phyloP scores from a whole-genome alignment of 2,329 filamentous ascomycete species.

The Geosmithia flava region DNA sequence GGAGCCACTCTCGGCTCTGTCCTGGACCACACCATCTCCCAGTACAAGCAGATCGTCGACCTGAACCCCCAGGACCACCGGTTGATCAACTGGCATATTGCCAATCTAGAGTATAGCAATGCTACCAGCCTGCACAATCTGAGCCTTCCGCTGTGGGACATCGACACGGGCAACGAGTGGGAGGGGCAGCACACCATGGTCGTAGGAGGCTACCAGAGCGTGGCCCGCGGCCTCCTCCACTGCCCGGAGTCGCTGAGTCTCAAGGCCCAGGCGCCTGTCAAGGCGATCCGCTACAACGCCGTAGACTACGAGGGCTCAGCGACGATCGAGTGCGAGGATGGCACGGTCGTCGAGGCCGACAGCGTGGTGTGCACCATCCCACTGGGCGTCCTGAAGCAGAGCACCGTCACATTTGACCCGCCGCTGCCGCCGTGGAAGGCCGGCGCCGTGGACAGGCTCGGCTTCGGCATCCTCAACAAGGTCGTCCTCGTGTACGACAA shows the following conservation, averaged over 20 bases:
- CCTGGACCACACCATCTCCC: constrained; percentile 79
- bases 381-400: constrained; percentile 81
- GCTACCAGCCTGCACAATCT: constrained; percentile 78
- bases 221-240: constrained; percentile 75
- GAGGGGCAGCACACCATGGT: constrained; percentile 91
- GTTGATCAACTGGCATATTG: constrained; percentile 94
- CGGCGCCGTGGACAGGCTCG: constrained; percentile 69
- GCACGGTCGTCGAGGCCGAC: constrained; percentile 69
- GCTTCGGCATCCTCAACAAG: constrained; percentile 92
- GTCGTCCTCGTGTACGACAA: constrained; percentile 81
- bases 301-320: constrained; percentile 33
- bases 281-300: constrained; percentile 53
- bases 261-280: constrained; percentile 59
- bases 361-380: constrained; percentile 84
- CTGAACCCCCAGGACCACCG: constrained; percentile 78
- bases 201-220: constrained; percentile 83
- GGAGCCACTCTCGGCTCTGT: constrained; percentile 77
- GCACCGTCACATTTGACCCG: constrained; percentile 73
- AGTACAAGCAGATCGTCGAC: constrained; percentile 76
- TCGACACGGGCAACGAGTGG: constrained; percentile 96
- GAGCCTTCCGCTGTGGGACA: constrained; percentile 87
- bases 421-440: constrained; percentile 79
- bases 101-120: constrained; percentile 96
- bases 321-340: constrained; percentile 64
- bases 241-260: constrained; percentile 69